Conservation (phyloP, 2,329 filamentous ascomycete species). For the Raffaelea arxii region DNA sequence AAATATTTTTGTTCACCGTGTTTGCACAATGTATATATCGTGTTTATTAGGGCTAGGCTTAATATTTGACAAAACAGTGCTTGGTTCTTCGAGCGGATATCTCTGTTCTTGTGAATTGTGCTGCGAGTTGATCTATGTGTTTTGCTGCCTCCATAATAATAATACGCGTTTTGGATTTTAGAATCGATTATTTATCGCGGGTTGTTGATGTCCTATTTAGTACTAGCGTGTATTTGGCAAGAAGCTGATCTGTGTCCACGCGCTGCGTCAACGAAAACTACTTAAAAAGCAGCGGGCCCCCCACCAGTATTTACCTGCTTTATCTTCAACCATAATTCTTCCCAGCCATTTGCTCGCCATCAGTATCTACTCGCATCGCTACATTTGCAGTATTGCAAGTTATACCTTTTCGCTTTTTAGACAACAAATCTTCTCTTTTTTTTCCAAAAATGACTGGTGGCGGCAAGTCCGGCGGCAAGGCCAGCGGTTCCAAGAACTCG, state of each 20-base stretch:
- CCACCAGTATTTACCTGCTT: constrained; percentile 22
- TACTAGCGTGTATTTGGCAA: constrained; percentile 18
- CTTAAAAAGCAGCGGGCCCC: constrained; percentile 42
- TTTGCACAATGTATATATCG: too few relatives aligned
- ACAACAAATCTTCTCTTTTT: constrained; percentile 20
- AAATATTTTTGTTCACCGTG: too few relatives aligned
- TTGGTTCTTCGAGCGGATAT: too few relatives aligned
- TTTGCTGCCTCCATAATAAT: neutral
- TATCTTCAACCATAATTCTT: constrained; percentile 29
- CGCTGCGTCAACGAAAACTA: constrained; percentile 40
- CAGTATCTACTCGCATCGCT: constrained; percentile 18
- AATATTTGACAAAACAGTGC: too few relatives aligned
- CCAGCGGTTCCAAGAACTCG: constrained; percentile 96
- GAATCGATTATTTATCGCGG: constrained; percentile 5
- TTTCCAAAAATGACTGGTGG: constrained; percentile 93
- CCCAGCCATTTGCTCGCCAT: constrained; percentile 21
- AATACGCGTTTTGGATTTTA: too few relatives aligned
- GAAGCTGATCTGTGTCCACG: constrained; percentile 41
- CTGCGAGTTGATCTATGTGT: too few relatives aligned
- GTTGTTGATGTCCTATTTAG: constrained; percentile 14
- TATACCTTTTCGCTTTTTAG: constrained; percentile 18
- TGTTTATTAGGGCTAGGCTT: too few relatives aligned
- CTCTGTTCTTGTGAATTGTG: too few relatives aligned
- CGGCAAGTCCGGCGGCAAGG: constrained; percentile 99
- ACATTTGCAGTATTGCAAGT: too few relatives aligned